Evolutionary conservation across 2,329 filamentous ascomycete species (phyloP), one percentile per base, ranked within the genome.

Genomic region (Trichoderma atroviride): DNA sequence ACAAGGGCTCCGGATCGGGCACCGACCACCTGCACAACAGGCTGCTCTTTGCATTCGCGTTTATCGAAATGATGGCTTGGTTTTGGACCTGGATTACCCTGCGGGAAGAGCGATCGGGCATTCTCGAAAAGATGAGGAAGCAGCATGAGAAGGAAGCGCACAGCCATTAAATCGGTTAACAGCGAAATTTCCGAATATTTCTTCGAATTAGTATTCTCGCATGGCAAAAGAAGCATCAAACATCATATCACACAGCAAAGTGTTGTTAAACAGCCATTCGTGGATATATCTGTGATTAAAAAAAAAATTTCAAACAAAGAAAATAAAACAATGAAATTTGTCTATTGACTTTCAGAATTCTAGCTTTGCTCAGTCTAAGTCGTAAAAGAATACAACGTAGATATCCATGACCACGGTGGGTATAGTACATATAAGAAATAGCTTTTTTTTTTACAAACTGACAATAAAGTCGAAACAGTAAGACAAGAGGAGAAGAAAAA

Each of bases 61-160:
- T 97, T 75, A 77, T 97, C 76, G 94, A 97, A 83, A 88, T 93
- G 78, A 84, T 93, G 73, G 86, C 87, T 71, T 97, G 94, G 93
- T 94, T 97, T 79, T 97, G 94, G 94, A 89, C 88, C 29, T 93
- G 89, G 85, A 84, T 90, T 35, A 91, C 88, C 5, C 78, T 93
- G 74, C 83, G 88, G 64, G 91, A 93, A 75, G 91, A 93, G 82
- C 76, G 81, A n/a, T 72, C 75, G 5, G 80, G 78, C 24, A 76
- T 87, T 3, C 69, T 82, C 11, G 75, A 75, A 9, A 81, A 79
- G 71, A 82, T 83, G 76, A 78, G 75, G 72, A 77, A 71, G 63
- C 66, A 71, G 35, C 70, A 66, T 7, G 65, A 76, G 56, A 65
- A 67, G 13, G 55, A 64, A 47, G 50, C 29, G 9, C 69, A 70